Evolutionary conservation across 1,284 basidiomycete genomes (phyloP).

Genomic region (Athelia sp.): DNA sequence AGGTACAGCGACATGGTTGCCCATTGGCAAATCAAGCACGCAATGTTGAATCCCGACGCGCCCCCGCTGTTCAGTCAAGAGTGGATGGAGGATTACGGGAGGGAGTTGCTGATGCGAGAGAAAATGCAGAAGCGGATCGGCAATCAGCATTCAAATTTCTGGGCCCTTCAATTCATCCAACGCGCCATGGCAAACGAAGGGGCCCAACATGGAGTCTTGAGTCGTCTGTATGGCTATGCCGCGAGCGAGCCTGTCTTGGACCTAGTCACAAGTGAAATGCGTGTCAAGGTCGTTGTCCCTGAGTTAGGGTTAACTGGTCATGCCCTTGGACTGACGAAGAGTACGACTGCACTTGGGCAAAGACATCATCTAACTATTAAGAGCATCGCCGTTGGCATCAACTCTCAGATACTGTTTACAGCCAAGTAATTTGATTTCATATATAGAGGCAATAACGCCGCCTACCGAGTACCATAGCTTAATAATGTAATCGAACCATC

Average conservation of each 20-base stretch:
- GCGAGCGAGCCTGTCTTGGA: not conserved
- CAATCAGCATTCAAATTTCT: conserved; percentile 21
- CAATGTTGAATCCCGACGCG: conserved; percentile 43
- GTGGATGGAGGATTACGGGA: conserved; percentile 36
- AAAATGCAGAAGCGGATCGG: conserved; percentile 18
- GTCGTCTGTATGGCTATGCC: conserved; percentile 13
- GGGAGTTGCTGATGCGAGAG: conserved; percentile 24
- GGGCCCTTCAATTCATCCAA: conserved; percentile 26
- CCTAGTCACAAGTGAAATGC: not conserved
- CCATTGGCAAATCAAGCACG: conserved; percentile 94
- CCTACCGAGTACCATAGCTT: no score
- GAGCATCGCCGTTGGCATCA: no score
- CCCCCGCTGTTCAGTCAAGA: conserved; percentile 35
- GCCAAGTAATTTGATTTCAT: no score
- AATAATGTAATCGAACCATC: no score
- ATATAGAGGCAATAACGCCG: no score
- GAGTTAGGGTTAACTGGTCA: conserved; percentile 12
- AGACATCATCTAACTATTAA: no score
- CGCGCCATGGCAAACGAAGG: conserved; percentile 20
- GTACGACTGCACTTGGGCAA: no score
- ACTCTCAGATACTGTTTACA: no score
- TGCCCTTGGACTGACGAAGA: not conserved
- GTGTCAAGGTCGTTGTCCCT: conserved; percentile 10
- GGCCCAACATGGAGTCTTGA: conserved; percentile 26
- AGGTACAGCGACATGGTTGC: conserved; percentile 80